These are phyloP conservation scores for Haplosporangium gracile DNA, from an alignment of 192 early-diverging fungal species.

Conservation along the genomic window DNA sequence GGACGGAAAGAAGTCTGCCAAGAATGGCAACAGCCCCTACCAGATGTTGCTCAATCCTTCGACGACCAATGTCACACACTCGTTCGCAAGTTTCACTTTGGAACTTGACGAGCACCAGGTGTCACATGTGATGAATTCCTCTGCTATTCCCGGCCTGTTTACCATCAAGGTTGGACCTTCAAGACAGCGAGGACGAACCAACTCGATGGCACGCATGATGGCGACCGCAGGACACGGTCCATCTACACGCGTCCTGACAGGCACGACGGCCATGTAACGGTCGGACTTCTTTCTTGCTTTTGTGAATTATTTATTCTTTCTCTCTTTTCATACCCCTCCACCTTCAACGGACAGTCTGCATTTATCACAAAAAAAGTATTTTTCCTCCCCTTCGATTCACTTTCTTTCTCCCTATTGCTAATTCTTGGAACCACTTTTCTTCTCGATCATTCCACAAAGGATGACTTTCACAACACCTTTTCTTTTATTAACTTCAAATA, in stretches of 20 bases:
- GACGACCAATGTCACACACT: slow-evolving; percentile 46
- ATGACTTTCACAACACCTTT: slow-evolving; percentile 36
- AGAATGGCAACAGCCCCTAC: slow-evolving; percentile 41
- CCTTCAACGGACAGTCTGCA: neutral
- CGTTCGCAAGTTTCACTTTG: slow-evolving; percentile 39
- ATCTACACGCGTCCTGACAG: slow-evolving; percentile 27
- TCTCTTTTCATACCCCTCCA: slow-evolving; percentile 4
- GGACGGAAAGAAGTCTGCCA: slow-evolving; percentile 9
- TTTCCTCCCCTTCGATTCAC: neutral
- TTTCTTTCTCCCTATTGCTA: neutral
- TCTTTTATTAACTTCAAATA: slow-evolving; percentile 7
- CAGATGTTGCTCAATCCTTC: slow-evolving; percentile 37
- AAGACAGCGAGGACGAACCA: slow-evolving; percentile 3
- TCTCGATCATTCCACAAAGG: slow-evolving; percentile 24
- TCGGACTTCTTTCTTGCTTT: neutral
- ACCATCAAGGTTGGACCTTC: slow-evolving; percentile 16
- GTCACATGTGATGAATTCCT: slow-evolving; percentile 35
- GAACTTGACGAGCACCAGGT: slow-evolving; percentile 41
- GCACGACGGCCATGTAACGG: neutral
- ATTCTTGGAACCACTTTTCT: neutral
- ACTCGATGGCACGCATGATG: slow-evolving; percentile 14
- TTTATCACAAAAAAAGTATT: slow-evolving; percentile 15
- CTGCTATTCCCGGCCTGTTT: slow-evolving; percentile 34
- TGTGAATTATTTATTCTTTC: neutral
- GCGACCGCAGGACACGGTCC: neutral